phyloP scores from a whole-genome alignment of 1,284 basidiomycete species.

The Sporisorium sorghi region DNA sequence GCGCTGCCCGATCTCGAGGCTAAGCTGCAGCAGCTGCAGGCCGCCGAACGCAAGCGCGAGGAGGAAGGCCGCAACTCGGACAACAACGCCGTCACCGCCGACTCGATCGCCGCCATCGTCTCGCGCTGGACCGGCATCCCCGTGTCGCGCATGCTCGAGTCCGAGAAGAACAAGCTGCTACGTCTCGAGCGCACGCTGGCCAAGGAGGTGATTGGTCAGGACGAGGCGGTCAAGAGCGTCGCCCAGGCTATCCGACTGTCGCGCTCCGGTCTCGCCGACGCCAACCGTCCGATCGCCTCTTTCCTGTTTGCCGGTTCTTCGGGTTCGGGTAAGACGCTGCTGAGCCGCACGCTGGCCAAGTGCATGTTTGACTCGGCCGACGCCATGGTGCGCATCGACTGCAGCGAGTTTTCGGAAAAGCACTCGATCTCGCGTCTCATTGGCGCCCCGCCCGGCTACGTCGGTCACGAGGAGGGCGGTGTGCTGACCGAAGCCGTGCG shows the following conservation, averaged over 20 bases:
- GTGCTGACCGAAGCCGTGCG: constrained; percentile 72
- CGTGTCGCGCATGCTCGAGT: constrained; percentile 69
- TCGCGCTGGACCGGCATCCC: constrained; percentile 73
- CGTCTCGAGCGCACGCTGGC: constrained; percentile 62
- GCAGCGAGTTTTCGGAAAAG: constrained; percentile 72
- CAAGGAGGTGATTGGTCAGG: constrained; percentile 73
- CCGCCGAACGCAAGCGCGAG: constrained; percentile 71
- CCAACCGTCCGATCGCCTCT: constrained; percentile 72
- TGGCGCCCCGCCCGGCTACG: constrained; percentile 77
- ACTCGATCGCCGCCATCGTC: constrained; percentile 74
- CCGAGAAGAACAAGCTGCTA: constrained; percentile 66
- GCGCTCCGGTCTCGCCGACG: constrained; percentile 74
- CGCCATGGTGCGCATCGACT: constrained; percentile 75
- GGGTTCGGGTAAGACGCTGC: constrained; percentile 74
- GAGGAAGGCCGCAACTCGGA: constrained; percentile 63
- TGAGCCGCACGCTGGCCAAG: constrained; percentile 70
- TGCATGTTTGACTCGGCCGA: constrained; percentile 73
- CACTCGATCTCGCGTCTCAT: constrained; percentile 74
- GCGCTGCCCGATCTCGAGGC: constrained; percentile 88
- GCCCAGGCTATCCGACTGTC: constrained; percentile 74
- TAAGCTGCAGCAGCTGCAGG: constrained; percentile 75
- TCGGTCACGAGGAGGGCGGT: constrained; percentile 90
- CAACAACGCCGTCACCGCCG: constrained; percentile 62
- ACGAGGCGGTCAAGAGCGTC: constrained; percentile 74
- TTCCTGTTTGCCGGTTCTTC: constrained; percentile 72